Evolutionary conservation across 768 basidiomycete genomes (phyloP).

Genomic region (Hortiboletus campestris): DNA sequence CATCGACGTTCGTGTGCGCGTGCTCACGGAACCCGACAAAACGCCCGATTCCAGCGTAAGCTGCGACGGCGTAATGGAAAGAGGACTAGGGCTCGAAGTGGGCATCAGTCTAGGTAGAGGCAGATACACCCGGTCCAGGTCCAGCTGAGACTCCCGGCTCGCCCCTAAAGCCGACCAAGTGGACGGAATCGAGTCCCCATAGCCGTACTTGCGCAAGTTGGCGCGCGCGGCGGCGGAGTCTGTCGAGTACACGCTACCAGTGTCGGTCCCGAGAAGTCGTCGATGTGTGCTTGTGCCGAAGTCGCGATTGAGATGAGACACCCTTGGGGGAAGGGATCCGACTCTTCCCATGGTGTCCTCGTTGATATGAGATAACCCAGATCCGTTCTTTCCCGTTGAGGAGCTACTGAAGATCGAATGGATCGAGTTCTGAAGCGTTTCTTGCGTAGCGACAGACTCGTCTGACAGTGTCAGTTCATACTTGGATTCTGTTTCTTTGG

Average conservation of each 20-base stretch:
- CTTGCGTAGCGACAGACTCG: background rate
- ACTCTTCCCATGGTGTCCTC: background rate
- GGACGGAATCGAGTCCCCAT: slow-evolving; percentile 19
- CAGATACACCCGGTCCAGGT: slow-evolving; percentile 2
- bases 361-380: background rate
- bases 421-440: background rate
- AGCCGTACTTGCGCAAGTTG: slow-evolving; percentile 26
- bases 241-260: slow-evolving; percentile 26
- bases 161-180: slow-evolving; percentile 22
- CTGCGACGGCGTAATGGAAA: slow-evolving; percentile 8
- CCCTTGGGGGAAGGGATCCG: background rate
- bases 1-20: background rate
- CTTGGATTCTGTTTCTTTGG: background rate
- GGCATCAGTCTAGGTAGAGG: slow-evolving; percentile 2
- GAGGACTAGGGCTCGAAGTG: background rate
- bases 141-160: slow-evolving; percentile 15
- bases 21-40: slow-evolving; percentile 1
- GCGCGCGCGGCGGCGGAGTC: slow-evolving; percentile 22
- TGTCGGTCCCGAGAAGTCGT: slow-evolving; percentile 8
- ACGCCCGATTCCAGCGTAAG: slow-evolving; percentile 3
- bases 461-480: background rate
- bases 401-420: background rate
- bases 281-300: background rate
- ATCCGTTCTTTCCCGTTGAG: background rate
- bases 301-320: slow-evolving; percentile 6